Percentiles rank a stretch among this genome's conserved stretches.
Evolutionary conservation across 2,329 filamentous ascomycete species (phyloP).

Genomic region (Phaeoacremonium minimum): DNA sequence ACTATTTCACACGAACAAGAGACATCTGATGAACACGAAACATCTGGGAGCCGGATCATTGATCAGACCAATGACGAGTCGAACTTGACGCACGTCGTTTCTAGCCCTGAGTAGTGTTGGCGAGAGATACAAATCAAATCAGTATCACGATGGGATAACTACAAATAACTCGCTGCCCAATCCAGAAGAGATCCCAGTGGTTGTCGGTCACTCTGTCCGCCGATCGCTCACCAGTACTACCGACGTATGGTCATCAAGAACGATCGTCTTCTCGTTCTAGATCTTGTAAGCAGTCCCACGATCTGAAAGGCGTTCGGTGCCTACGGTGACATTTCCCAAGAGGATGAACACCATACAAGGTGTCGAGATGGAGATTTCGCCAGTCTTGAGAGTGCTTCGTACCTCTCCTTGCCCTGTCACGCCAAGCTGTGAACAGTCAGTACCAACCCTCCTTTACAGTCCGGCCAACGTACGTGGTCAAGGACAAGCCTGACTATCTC

Average conservation of each 20-base stretch:
- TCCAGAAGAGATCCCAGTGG: background rate
- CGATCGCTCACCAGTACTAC: background rate
- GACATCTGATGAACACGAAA: background rate
- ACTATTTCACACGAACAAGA: background rate
- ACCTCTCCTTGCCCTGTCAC: background rate
- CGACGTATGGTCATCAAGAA: background rate
- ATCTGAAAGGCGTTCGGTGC: background rate
- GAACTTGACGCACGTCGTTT: background rate
- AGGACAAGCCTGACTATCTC: background rate
- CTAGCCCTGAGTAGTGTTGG: too few species aligned
- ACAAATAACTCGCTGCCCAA: background rate
- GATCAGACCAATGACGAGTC: background rate
- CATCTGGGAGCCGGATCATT: background rate
- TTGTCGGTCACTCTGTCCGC: background rate
- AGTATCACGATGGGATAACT: background rate
- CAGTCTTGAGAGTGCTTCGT: background rate
- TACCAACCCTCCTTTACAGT: background rate
- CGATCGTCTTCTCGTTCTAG: background rate
- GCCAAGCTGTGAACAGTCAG: background rate
- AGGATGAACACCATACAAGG: background rate
- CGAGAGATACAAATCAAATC: background rate
- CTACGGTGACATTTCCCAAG: background rate
- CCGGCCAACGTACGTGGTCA: background rate
- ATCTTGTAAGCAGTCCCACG: background rate
- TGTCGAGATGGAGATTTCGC: background rate